A percentile compares a stretch with the other conserved stretches of the same genome.
Conservation (phyloP, 1,284 basidiomycete genomes). For the Microbotryomycetes sp. region DNA sequence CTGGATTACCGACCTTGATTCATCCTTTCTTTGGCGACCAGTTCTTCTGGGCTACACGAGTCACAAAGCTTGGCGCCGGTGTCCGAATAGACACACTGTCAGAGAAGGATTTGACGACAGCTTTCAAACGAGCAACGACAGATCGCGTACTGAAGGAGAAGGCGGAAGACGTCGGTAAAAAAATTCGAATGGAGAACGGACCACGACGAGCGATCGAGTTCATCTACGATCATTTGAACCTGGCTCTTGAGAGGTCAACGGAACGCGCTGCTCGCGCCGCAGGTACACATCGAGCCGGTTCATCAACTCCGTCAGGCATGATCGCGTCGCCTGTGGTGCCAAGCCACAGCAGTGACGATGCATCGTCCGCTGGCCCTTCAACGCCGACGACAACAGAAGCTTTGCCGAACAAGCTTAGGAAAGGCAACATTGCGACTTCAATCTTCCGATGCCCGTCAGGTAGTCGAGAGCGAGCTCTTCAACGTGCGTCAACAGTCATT, state of each 20-base stretch:
- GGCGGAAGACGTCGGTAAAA: conserved; percentile 4
- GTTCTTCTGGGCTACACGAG: conserved; percentile 82
- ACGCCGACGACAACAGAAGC: too few species aligned
- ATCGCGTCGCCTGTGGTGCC: too few species aligned
- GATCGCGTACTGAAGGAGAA: conserved; percentile 10
- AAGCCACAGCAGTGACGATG: too few species aligned
- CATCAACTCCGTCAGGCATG: background rate
- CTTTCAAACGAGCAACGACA: conserved; percentile 7
- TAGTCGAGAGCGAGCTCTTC: background rate
- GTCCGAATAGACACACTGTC: conserved; percentile 38
- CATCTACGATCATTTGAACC: background rate
- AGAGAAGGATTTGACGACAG: conserved; percentile 6
- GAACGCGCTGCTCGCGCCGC: background rate
- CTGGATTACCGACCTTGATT: conserved; percentile 88
- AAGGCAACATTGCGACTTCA: too few species aligned
- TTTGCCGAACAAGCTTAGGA: too few species aligned
- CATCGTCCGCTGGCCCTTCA: too few species aligned
- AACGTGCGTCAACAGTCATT: background rate
- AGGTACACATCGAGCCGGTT: background rate
- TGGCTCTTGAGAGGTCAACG: background rate
- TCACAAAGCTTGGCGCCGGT: conserved; percentile 86
- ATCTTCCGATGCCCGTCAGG: background rate
- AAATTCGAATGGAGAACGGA: conserved; percentile 10
- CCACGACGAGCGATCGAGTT: conserved; percentile 4
- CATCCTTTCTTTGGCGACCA: conserved; percentile 64